Evolutionary conservation across 306 rosid genomes (phyloP), one percentile per base, ranked within the genome.

Genomic region (Quercus gilva): DNA sequence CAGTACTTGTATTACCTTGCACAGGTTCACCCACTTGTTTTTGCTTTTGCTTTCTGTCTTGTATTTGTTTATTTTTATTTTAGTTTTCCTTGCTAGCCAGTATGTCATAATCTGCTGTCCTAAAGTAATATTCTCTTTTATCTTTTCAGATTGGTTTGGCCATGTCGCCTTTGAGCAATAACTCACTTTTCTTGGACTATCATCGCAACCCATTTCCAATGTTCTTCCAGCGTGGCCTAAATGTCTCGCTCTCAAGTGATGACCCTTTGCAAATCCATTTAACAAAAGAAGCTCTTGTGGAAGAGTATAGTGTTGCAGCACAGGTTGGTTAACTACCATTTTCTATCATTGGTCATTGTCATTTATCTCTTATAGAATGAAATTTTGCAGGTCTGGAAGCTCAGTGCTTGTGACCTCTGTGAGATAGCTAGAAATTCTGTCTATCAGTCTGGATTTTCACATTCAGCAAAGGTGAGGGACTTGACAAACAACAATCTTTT

Each of bases 361-460:
- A 65, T 65, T 61, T 49, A 9, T 76, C 10, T 9, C 75, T 49
- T 26, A 71, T 14, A 15, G n/a, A 23, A 49, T 71, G 19, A 49
- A 53, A 76, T 72, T 67, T 75, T 83, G 77, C 86, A 92, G 96
- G 96, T 92, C 21, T 92, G 97, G 98, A 94, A 91, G 87, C 90
- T 94, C 65, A 87, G 94, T 49, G 86, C 98, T 45, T 91, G 98
- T 81, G 97, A 94, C 78, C 71, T 94, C 55, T 94, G 98, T 23
- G 94, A 94, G 85, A 89, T 94, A 70, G 98, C 94, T 26, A 86
- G 98, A 82, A 91, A 94, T 78, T 91, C 97, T 68, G 98, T 94
- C 41, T 91, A 94, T 78, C 98, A 94, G 73, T 94, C 98, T 75
- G 98, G 98, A 78, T 94, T 94, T 84, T 85, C 98, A 56, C 95